Conservation (phyloP, 2,329 filamentous ascomycete species). For the Lecanicillium sp. region DNA sequence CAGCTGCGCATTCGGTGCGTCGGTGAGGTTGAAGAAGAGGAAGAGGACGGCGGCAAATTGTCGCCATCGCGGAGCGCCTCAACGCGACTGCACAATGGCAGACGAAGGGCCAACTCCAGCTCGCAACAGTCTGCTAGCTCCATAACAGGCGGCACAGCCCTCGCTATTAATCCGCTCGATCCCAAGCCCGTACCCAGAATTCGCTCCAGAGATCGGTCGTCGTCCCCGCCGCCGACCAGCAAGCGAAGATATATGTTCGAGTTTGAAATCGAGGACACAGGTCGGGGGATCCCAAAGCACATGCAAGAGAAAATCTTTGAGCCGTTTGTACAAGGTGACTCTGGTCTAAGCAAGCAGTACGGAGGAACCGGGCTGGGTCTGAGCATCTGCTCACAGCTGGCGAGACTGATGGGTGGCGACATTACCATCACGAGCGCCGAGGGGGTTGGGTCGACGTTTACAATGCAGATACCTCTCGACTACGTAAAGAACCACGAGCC, state of each 20-base stretch:
- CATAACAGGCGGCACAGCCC: slow-evolving; percentile 2
- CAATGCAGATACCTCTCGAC: slow-evolving; percentile 72
- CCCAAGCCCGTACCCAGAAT: slow-evolving; percentile 1
- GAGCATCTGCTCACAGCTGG: slow-evolving; percentile 83
- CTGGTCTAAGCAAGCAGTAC: slow-evolving; percentile 84
- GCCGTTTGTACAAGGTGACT: slow-evolving; percentile 88
- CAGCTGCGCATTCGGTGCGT: slow-evolving; percentile 68
- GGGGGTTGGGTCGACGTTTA: slow-evolving; percentile 73
- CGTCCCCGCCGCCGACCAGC: slow-evolving; percentile 1
- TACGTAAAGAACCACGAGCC: slow-evolving; percentile 60
- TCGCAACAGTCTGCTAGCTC: slow-evolving; percentile 5
- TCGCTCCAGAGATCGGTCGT: slow-evolving; percentile 1
- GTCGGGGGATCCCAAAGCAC: slow-evolving; percentile 72
- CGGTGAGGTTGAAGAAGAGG: slow-evolving; percentile 39
- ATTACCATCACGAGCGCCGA: slow-evolving; percentile 65
- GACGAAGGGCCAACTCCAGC: slow-evolving; percentile 3
- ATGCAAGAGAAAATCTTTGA: slow-evolving; percentile 84
- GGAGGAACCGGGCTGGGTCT: slow-evolving; percentile 83
- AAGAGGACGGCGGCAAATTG: slow-evolving; percentile 3
- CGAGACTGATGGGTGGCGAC: slow-evolving; percentile 74
- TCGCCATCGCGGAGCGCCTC: slow-evolving; percentile 3
- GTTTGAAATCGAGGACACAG: slow-evolving; percentile 83
- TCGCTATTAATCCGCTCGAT: slow-evolving; percentile 7
- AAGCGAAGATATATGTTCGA: slow-evolving; percentile 64
- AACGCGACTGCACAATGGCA: background rate